phyloP scores from a whole-genome alignment of 2,329 filamentous ascomycete species.

The Colletotrichum somersetense region DNA sequence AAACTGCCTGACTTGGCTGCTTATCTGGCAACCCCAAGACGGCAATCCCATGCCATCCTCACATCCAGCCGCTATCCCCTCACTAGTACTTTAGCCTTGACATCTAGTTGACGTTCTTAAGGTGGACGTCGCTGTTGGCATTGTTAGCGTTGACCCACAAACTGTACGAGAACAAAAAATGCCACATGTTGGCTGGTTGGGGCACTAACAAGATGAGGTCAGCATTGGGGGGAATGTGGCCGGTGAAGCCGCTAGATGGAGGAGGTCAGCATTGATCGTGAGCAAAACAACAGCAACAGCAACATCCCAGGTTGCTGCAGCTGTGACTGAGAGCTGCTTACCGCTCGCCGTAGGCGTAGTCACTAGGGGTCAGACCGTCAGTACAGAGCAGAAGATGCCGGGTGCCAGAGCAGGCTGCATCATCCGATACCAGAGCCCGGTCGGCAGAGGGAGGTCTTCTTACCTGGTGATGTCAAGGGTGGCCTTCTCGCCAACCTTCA shows the following conservation, averaged over 20 bases:
- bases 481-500: slow-evolving; percentile 93
- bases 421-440: neutral
- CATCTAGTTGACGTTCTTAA: slow-evolving; percentile 70
- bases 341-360: slow-evolving; percentile 74
- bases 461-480: slow-evolving; percentile 85
- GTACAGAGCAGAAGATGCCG: neutral
- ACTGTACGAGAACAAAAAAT: neutral
- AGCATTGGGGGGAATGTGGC: slow-evolving; percentile 80
- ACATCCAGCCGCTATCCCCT: neutral
- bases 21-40: neutral
- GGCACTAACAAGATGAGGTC: slow-evolving; percentile 85
- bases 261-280: neutral
- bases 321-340: slow-evolving; percentile 53
- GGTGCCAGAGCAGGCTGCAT: no score
- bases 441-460: slow-evolving; percentile 45
- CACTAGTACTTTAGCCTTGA: neutral
- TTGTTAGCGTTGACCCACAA: slow-evolving; percentile 30
- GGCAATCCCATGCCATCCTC: neutral
- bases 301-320: neutral
- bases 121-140: slow-evolving; percentile 72
- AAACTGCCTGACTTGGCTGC: neutral
- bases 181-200: neutral
- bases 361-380: slow-evolving; percentile 55
- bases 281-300: neutral
- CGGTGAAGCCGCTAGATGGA: slow-evolving; percentile 77